Base-by-base conservation (phyloP, 345 rosid species). In the Citrus trifoliata region DNA sequence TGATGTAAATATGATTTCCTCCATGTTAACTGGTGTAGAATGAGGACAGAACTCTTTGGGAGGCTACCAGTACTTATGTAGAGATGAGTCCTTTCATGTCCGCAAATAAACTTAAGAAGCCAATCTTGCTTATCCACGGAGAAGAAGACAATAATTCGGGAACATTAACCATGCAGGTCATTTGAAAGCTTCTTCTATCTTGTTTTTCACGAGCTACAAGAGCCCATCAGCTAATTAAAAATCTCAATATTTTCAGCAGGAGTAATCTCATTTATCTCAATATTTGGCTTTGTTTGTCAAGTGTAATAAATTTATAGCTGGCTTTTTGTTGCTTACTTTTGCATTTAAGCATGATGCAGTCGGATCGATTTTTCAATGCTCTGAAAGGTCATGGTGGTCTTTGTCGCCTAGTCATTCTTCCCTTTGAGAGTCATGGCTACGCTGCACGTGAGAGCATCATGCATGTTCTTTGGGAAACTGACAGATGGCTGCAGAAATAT, bases 381-480 rank as follows among this genome's bases (percentile, higher is more conserved):
- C 85, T 96, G 60, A 94, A 96, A 87, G 98, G 99, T 67, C 98
- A 94, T 38, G 99, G 99, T 19, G 95, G 94, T 79, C 95, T 90
- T 70, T 88, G 91, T 76, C 98, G 99, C 76, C 91, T 94, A 27
- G 94, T 94, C 56, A 60, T 93, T 82, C 95, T 96, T 80, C 98
- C 99, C n/a, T 88, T 83, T 70, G 99, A 96, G 92, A 96, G 99
- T 83, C 98, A 96, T 59, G 97, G 98, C 32, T 96, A 96, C 82
- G 87, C 97, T 69, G 91, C 98, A 53, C 82, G 97, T 63, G 99
- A 96, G 85, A 96, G 99, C 88, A 94, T 96, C 78, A 91, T 94
- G 99, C 99, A 96, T 83, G 97, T 89, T 46, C 91, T 96, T 24
- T 96, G 99, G 99, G 99, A 96, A 90, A 93, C 95, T 27, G 98